Percentiles rank a stretch among this genome's conserved stretches.
These are phyloP conservation scores for Cenococcum geophilum DNA, from an alignment of 495 filamentous ascomycete species.

Conservation along the genomic window DNA sequence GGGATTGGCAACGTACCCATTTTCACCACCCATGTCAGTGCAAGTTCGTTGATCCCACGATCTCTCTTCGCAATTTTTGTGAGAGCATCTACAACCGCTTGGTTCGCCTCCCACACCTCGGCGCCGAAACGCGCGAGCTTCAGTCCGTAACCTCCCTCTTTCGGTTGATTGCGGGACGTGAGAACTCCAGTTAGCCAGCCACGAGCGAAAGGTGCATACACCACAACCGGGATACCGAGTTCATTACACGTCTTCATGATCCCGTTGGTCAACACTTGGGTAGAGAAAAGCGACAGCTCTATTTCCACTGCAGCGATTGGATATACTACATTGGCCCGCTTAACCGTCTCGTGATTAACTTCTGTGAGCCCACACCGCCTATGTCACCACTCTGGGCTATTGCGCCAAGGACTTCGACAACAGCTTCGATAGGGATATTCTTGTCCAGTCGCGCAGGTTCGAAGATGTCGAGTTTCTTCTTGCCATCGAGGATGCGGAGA, in stretches of 20 bases:
- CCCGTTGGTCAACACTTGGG: conserved; percentile 7
- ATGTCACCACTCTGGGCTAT: conserved; percentile 16
- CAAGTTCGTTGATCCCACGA: conserved; percentile 65
- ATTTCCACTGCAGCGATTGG: conserved; percentile 11
- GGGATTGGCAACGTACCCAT: conserved; percentile 67
- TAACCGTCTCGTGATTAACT: conserved; percentile 15
- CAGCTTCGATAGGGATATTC: conserved; percentile 8
- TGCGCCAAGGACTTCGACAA: conserved; percentile 4
- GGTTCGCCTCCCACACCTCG: conserved; percentile 63
- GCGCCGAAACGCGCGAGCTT: conserved; percentile 57
- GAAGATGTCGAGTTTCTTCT: conserved; percentile 29
- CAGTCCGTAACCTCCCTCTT: conserved; percentile 50
- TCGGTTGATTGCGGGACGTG: conserved; percentile 53
- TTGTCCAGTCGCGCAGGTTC: conserved; percentile 19
- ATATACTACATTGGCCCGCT: background rate
- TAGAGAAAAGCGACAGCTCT: conserved; percentile 8
- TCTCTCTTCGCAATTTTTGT: conserved; percentile 58
- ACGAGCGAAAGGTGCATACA: conserved; percentile 52
- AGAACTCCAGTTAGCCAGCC: conserved; percentile 51
- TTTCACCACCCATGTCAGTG: conserved; percentile 60
- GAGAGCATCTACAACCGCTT: conserved; percentile 60
- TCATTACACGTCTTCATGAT: conserved; percentile 9
- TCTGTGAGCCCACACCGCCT: conserved; percentile 17
- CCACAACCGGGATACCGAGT: conserved; percentile 61
- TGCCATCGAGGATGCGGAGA: conserved; percentile 16